Evolutionary conservation across 208 protist species (phyloP).

Genomic region (Leishmania mexicana): DNA sequence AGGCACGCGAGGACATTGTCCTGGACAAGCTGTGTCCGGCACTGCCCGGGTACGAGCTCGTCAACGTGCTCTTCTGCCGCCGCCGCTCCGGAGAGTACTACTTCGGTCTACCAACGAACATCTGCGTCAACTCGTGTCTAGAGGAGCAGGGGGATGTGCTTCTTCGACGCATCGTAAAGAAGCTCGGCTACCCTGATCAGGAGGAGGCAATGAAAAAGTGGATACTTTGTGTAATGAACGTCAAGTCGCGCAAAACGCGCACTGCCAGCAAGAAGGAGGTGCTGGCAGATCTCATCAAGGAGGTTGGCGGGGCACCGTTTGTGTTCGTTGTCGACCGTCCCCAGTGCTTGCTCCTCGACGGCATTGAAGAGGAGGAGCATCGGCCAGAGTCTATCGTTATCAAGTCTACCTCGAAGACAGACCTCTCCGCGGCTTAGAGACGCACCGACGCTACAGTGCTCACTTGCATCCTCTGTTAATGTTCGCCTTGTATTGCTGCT

Average conservation of each 20-base stretch:
- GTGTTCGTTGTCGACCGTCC: slow-evolving; percentile 69
- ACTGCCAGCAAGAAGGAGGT: slow-evolving; percentile 51
- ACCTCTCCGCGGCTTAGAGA: slow-evolving; percentile 43
- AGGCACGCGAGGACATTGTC: slow-evolving; percentile 16
- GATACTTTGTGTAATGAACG: slow-evolving; percentile 51
- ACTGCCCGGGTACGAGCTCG: slow-evolving; percentile 27
- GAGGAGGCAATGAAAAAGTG: slow-evolving; percentile 41
- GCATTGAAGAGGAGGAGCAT: slow-evolving; percentile 24
- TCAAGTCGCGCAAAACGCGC: slow-evolving; percentile 32
- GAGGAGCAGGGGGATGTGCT: slow-evolving; percentile 51
- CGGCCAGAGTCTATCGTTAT: slow-evolving; percentile 60
- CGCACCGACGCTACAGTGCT: not conserved
- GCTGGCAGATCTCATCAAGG: slow-evolving; percentile 49
- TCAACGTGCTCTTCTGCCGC: slow-evolving; percentile 71
- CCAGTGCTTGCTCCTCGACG: slow-evolving; percentile 40
- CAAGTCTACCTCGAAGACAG: slow-evolving; percentile 43
- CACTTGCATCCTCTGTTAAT: not conserved
- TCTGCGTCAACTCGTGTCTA: slow-evolving; percentile 38
- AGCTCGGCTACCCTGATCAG: slow-evolving; percentile 41
- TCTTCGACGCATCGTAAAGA: slow-evolving; percentile 55
- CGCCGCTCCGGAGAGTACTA: slow-evolving; percentile 58
- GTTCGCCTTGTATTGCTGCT: not conserved
- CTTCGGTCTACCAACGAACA: slow-evolving; percentile 76
- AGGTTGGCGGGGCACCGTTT: slow-evolving; percentile 44
- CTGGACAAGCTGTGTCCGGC: slow-evolving; percentile 29